Percentiles rank a stretch among this genome's conserved stretches.
These are phyloP conservation scores for Peronospora destructor DNA, from an alignment of 352 stramenopile species.

Conservation along the genomic window DNA sequence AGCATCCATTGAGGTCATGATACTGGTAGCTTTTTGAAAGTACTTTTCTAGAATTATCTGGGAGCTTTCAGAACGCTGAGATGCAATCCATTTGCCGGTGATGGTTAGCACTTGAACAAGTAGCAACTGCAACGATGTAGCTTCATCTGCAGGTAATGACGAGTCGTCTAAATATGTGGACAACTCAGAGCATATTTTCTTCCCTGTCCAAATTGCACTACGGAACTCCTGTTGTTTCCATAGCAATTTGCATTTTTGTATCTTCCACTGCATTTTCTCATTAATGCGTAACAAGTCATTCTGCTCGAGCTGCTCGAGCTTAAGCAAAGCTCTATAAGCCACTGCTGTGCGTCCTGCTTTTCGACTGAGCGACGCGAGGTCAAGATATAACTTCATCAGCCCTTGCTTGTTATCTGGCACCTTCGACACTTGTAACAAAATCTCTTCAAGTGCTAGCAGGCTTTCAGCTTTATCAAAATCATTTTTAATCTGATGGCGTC, in stretches of 20 bases:
- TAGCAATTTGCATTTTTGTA: constrained; percentile 72
- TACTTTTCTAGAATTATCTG: constrained; percentile 90
- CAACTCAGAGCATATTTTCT: constrained; percentile 47
- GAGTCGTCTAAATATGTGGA: constrained; percentile 20
- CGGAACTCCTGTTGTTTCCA: constrained; percentile 68
- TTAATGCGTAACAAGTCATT: constrained; percentile 27
- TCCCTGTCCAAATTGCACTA: constrained; percentile 69
- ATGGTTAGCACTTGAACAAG: constrained; percentile 59
- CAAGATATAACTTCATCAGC: constrained; percentile 50
- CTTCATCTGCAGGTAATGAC: constrained; percentile 8
- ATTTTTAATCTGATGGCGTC: constrained; percentile 34
- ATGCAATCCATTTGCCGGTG: constrained; percentile 90
- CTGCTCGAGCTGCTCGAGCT: constrained; percentile 52
- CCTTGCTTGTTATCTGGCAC: constrained; percentile 18
- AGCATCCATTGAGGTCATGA: constrained; percentile 44
- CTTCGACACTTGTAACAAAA: constrained; percentile 41
- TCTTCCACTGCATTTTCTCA: constrained; percentile 52
- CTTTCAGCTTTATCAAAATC: constrained; percentile 55
- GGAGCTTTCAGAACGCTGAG: constrained; percentile 88
- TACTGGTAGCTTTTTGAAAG: constrained; percentile 74
- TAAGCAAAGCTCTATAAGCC: constrained; percentile 52
- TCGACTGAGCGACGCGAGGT: constrained; percentile 46
- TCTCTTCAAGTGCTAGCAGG: constrained; percentile 57
- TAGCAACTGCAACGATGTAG: constrained; percentile 39
- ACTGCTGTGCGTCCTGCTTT: constrained; percentile 62